Evolutionary conservation across 129 eudicot species (phyloP).

Genomic region (Scalesia atractyloides): DNA sequence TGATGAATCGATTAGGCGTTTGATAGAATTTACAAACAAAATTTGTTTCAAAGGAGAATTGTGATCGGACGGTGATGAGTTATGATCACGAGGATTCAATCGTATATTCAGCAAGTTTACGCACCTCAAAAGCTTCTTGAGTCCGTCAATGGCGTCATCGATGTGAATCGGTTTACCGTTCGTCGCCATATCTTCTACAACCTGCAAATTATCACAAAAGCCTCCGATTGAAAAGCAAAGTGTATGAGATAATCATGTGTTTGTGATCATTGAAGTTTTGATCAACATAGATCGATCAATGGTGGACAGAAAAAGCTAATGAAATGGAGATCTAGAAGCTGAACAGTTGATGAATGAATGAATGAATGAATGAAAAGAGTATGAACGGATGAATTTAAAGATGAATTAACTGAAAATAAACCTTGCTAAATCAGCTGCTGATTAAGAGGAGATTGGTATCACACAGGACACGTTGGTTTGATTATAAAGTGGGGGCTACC

Average conservation of each 20-base stretch:
- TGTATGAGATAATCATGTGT: background rate
- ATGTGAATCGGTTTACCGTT: constrained; percentile 31
- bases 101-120: background rate
- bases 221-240: background rate
- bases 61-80: constrained; percentile 20
- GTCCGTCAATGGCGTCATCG: constrained; percentile 88
- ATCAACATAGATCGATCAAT: too few species aligned
- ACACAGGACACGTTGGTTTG: constrained; percentile 13
- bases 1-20: constrained; percentile 21
- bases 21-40: constrained; percentile 18
- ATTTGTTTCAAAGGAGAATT: constrained; percentile 5
- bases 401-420: constrained; percentile 16
- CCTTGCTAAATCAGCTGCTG: constrained; percentile 29
- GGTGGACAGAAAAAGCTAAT: too few species aligned
- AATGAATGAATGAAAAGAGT: background rate
- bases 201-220: constrained; percentile 43
- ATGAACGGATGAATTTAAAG: background rate
- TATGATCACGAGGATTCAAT: constrained; percentile 2
- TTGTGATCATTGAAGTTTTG: constrained; percentile 8
- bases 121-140: constrained; percentile 86
- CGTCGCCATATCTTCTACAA: constrained; percentile 58
- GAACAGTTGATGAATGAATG: background rate
- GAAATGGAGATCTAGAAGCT: constrained; percentile 2
- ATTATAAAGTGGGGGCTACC: constrained; percentile 29
- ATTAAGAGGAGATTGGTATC: constrained; percentile 10